These are phyloP conservation scores for Coniochaeta ligniaria DNA, from an alignment of 2,329 filamentous ascomycete species.

Conservation along the genomic window DNA sequence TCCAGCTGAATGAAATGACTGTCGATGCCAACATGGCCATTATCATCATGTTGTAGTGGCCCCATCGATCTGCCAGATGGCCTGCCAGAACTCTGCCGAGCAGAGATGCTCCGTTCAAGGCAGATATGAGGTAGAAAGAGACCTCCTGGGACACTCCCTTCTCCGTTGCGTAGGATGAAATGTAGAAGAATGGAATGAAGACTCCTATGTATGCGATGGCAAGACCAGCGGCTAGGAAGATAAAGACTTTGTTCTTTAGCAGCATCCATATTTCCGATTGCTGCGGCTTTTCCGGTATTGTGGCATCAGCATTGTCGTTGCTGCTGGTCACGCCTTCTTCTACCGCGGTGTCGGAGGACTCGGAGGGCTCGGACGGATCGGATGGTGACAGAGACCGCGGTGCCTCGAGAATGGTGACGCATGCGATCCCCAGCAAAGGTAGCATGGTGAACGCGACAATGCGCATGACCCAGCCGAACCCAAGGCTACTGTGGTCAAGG, in stretches of 20 bases:
- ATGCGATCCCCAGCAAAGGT: constrained; percentile 23
- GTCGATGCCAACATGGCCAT: constrained; percentile 22
- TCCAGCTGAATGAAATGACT: constrained; percentile 36
- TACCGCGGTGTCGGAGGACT: background rate
- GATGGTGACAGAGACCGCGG: background rate
- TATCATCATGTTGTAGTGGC: constrained; percentile 10
- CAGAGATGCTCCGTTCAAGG: constrained; percentile 27
- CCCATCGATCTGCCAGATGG: constrained; percentile 24
- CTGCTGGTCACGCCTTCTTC: constrained; percentile 1
- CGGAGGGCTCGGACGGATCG: no score
- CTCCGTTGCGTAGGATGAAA: constrained; percentile 1
- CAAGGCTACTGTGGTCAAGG: constrained; percentile 14
- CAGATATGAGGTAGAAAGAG: constrained; percentile 28
- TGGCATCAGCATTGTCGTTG: background rate
- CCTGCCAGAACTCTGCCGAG: constrained; percentile 27
- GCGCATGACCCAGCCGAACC: constrained; percentile 25
- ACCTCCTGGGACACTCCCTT: constrained; percentile 20
- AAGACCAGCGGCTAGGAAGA: constrained; percentile 21
- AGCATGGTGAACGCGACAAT: constrained; percentile 30
- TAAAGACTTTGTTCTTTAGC: constrained; percentile 13
- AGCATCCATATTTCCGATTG: constrained; percentile 4
- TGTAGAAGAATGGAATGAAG: constrained; percentile 29
- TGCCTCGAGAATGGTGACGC: constrained; percentile 13
- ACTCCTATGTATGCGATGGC: constrained; percentile 28
- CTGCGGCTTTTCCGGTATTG: background rate